Base-by-base conservation (phyloP, 805 yeast genomes). In the Clavispora santaluciae region DNA sequence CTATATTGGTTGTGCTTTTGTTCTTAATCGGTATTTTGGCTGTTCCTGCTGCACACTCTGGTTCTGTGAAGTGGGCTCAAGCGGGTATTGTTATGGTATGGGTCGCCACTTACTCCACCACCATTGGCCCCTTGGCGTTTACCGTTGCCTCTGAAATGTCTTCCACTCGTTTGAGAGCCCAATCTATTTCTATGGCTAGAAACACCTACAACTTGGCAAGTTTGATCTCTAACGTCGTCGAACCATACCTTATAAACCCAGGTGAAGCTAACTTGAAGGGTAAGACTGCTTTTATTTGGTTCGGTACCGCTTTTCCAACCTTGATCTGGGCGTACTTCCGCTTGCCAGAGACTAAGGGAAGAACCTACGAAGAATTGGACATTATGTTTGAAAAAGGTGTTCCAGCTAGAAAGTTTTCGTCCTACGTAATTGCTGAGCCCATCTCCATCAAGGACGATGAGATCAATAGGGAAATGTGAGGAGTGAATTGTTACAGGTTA, bases 301-400 rank as follows among this genome's bases (percentile, higher is more conserved):
- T 41, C 33, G 54, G 44, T 43, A 38, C 64, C 42, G 23, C 42
- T 22, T 26, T 51, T 44, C 26, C 46, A 42, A 23, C 44, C 35
- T 30, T 40, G 16, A 63, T 66, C 33, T 64, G 68, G 68, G 50
- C 57, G 5, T 64, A 48, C 41, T 37, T 66, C 38, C 40, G 47
- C 10, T 24, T 44, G 22, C 45, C 47, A 3, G 45, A 44, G 20
- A 41, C 42, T 25, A 35, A 40, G 20, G 35, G 30, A 22, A 35
- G 45, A 24, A 43, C 46, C 4, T 43, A 44, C 35, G 47, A 44
- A 25, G 45, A 44, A 29, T 37, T 44, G 34, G 47, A 41, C 20
- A 15, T 44, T 12, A 29, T 44, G 42, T 44, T 44, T 28, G 47
- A 41, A 13, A 21, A 39, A 9, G n/a, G 24, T 7, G 39, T 44